Base-by-base conservation (phyloP, 768 basidiomycete genomes). In the Psilocybe subaeruginosa region DNA sequence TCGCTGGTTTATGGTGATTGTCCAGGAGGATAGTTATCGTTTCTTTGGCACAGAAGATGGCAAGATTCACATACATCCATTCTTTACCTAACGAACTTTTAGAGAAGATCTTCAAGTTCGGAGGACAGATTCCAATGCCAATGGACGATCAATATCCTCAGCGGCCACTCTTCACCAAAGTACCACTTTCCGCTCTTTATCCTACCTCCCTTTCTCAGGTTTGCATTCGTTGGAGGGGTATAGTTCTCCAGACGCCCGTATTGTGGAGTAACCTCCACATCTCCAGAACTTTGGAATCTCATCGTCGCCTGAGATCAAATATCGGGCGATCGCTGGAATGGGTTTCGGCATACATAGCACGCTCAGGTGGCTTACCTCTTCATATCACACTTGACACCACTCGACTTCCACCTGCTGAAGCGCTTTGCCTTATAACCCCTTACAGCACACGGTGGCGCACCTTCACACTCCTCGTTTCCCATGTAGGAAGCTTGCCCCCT, bases 361-460 rank as follows among this genome's bases (percentile, higher is more conserved):
- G 68, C 8, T 69, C 71, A 5, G 58, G 56, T 17, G 58, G 58
- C 33, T 31, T 66, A 8, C 67, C 65, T 2, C 65, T 73, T 16
- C 60, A 72, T 59, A 62, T 73, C 59, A 70, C 63, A 45, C 57
- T 73, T 31, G 71, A 73, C 54, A 68, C 67, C n/a, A 73, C 71
- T 3, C 66, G 70, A 31, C 43, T 71, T 17, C 68, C 70, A 3
- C 54, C 64, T 4, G 49, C 37, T 17, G 56, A 62, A 23, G 56
- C 60, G 5, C 55, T 68, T 8, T 30, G 39, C 3, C 58, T 63
- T 14, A 58, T 67, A 41, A 43, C 4, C 19, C 60, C 64, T 19
- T 39, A 59, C 57, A 68, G 64, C 48, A 19, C 33, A 8, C 65
- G 71, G n/a, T 73, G 72, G 72, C 41, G 39, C n/a, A 62, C 70